phyloP scores from a whole-genome alignment of 78 protist genomes.

The Emiliania huxleyi region DNA sequence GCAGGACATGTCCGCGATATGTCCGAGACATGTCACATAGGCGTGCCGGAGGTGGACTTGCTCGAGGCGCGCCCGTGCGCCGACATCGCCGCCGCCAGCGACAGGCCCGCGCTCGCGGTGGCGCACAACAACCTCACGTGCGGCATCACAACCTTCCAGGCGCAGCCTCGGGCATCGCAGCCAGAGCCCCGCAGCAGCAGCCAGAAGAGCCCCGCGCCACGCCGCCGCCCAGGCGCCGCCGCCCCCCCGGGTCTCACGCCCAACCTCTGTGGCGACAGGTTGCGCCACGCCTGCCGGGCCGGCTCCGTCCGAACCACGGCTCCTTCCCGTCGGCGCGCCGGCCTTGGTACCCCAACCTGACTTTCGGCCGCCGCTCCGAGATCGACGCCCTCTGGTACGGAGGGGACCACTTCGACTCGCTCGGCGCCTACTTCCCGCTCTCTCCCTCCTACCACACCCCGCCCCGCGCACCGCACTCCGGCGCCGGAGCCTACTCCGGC shows the following conservation, averaged over 20 bases:
- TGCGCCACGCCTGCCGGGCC: not conserved
- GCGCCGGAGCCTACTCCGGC: too few species aligned
- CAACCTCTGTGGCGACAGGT: too few species aligned
- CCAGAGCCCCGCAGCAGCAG: too few species aligned
- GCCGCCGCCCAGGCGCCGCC: too few species aligned
- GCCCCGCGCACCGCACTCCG: too few species aligned
- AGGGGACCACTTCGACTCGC: not conserved
- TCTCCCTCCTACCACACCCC: not conserved
- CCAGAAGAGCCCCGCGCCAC: too few species aligned
- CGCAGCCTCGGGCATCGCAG: too few species aligned
- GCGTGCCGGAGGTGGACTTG: too few species aligned
- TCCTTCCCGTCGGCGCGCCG: not conserved
- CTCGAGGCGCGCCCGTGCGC: not conserved
- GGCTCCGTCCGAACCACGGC: not conserved
- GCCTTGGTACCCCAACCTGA: not conserved
- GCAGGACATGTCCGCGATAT: too few species aligned
- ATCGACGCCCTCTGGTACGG: not conserved
- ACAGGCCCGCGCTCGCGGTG: not conserved
- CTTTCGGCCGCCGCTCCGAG: not conserved
- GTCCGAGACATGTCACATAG: too few species aligned
- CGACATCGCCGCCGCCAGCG: not conserved
- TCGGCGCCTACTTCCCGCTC: not conserved
- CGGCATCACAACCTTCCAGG: not conserved
- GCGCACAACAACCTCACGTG: not conserved
- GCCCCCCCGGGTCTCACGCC: too few species aligned